Evolutionary conservation across 306 rosid genomes (phyloP).

Genomic region (Quercus robur): DNA sequence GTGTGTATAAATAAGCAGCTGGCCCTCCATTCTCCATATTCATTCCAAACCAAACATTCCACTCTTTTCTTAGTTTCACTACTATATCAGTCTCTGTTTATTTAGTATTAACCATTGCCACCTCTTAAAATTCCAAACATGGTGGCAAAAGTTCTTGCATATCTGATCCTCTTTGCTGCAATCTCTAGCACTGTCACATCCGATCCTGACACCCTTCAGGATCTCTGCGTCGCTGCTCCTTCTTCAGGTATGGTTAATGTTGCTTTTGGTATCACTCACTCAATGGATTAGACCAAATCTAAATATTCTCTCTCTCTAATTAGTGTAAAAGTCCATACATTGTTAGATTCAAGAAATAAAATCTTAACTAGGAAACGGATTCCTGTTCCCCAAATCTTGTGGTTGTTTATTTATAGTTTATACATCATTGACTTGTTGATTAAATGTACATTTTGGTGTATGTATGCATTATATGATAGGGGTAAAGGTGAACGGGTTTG

Average conservation of each 20-base stretch:
- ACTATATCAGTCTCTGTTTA: background rate
- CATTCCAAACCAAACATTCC: background rate
- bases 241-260: slow-evolving; percentile 31
- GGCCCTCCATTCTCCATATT: slow-evolving; percentile 10
- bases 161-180: slow-evolving; percentile 26
- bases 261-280: background rate
- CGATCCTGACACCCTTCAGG: slow-evolving; percentile 55
- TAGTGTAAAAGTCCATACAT: too few species aligned
- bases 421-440: background rate
- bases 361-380: too few species aligned
- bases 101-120: slow-evolving; percentile 3
- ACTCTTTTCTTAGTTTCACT: background rate
- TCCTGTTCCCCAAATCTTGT: background rate
- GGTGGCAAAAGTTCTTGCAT: slow-evolving; percentile 20
- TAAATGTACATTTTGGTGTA: background rate
- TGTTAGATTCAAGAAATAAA: too few species aligned
- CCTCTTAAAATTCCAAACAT: slow-evolving; percentile 21
- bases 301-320: background rate
- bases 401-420: background rate
- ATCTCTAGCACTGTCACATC: slow-evolving; percentile 27
- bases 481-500: slow-evolving; percentile 53
- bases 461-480: slow-evolving; percentile 18
- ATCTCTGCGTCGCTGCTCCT: slow-evolving; percentile 55
- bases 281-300: background rate
- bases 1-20: slow-evolving; percentile 22